Percentiles rank a stretch among this genome's conserved stretches.
Evolutionary conservation across 1,284 basidiomycete species (phyloP).

Genomic region (Ustilago crameri): DNA sequence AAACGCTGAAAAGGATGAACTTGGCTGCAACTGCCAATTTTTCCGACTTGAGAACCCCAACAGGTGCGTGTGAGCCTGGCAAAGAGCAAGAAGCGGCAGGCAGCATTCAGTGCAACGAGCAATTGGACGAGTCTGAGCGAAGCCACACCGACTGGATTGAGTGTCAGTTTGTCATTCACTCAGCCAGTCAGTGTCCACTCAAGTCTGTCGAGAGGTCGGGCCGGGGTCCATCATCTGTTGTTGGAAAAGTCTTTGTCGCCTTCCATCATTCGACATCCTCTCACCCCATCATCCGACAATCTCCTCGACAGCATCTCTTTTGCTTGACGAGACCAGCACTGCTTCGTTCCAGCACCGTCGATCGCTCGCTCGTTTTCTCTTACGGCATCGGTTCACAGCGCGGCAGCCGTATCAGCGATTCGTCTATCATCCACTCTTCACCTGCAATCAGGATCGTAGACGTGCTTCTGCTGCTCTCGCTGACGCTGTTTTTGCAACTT

Average conservation of each 20-base stretch:
- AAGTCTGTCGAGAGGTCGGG: constrained; percentile 10
- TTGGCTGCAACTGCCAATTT: constrained; percentile 4
- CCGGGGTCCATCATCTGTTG: constrained; percentile 16
- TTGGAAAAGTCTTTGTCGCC: constrained; percentile 1
- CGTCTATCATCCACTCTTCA: constrained; percentile 1
- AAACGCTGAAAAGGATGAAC: neutral
- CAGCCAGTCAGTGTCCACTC: constrained; percentile 7
- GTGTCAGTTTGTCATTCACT: constrained; percentile 3
- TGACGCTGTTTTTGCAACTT: constrained; percentile 6
- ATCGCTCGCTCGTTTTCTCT: constrained; percentile 12
- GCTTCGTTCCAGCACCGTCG: constrained; percentile 6
- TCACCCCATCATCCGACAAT: constrained; percentile 1
- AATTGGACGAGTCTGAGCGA: constrained; percentile 1
- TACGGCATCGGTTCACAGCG: constrained; percentile 14
- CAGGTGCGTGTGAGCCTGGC: constrained; percentile 4
- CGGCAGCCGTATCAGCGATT: constrained; percentile 12
- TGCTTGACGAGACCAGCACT: constrained; percentile 10
- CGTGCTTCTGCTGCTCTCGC: constrained; percentile 14
- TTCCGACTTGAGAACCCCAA: neutral
- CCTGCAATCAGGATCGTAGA: neutral
- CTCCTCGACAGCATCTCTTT: constrained; percentile 8
- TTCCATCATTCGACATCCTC: constrained; percentile 1
- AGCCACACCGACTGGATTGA: constrained; percentile 1
- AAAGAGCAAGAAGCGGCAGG: neutral
- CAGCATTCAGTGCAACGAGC: neutral